Evolutionary conservation across 108 stramenopile genomes (phyloP), one percentile per base, ranked within the genome.

Genomic region (Cyclostephanos tholiformis): DNA sequence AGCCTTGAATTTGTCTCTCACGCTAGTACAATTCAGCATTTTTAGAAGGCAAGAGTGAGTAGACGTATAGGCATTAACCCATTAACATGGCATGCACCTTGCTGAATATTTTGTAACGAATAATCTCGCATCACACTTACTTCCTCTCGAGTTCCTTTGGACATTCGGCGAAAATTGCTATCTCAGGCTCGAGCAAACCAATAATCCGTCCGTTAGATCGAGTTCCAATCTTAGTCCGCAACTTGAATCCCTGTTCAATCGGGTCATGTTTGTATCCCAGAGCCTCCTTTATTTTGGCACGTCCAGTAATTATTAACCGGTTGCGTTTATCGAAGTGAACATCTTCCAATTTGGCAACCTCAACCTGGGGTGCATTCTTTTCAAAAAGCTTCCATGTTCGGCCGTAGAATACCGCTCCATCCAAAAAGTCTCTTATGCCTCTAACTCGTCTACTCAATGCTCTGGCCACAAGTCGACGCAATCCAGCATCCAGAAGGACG

Each of bases 391-490:
- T 93, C 89, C 91, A 96, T 26, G 79, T 69, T 16, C 95, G 82
- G 2, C 95, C 95, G 62, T 85, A 84, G 65, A 96, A 89, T 12
- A 91, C 71, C 0, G 95, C 95, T n/a, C 92, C 92, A 69, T 96
- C 95, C 43, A 86, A 71, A 8, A 94, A 46, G 69, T 96, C 95
- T 2, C 95, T 83, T 17, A 93, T 74, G 10, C 87, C 83, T 63
- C 95, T 62, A 2, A 93, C 82, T 41, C 95, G 75, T 25, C 85
- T 72, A 46, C 87, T 79, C 64, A 96, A 67, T 6, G 89, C 91
- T 32, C 89, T 75, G 5, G 88, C 90, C 16, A 94, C 91, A 11
- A 96, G 79, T 0, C 87, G 79, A n/a, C 89, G 80, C 20, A 96
- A 63, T 0, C 91, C 92, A 50, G 77, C 78, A 64, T 93, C 91